Percentiles rank a stretch among this genome's conserved stretches.
Conservation (phyloP, 2,329 filamentous ascomycete genomes). For the Hirsutella rhossiliensis region DNA sequence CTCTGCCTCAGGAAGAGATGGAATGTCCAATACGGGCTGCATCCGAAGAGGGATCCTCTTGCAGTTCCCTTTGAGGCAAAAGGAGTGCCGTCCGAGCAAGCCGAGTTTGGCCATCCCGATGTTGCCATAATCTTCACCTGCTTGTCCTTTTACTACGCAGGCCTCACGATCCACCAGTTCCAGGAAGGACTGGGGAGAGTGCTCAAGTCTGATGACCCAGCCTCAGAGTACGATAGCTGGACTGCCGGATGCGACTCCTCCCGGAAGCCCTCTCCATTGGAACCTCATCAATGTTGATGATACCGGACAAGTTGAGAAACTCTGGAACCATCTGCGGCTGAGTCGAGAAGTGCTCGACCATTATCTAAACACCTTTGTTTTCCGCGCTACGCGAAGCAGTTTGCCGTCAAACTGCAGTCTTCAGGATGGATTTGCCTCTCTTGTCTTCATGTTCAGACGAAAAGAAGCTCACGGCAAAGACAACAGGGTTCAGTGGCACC, state of each 20-base stretch:
- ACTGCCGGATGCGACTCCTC: constrained; percentile 24
- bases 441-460: constrained; percentile 10
- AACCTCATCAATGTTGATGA: constrained; percentile 50
- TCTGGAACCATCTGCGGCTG: constrained; percentile 39
- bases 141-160: constrained; percentile 55
- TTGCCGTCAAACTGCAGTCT: constrained; percentile 47
- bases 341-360: constrained; percentile 42
- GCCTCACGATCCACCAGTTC: constrained; percentile 22
- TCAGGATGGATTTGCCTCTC: constrained; percentile 56
- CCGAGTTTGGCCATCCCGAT: constrained; percentile 40
- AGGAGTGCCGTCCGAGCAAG: constrained; percentile 1
- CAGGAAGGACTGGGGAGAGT: constrained; percentile 35
- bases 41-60: constrained; percentile 27
- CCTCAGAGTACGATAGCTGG: constrained; percentile 42
- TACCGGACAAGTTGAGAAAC: constrained; percentile 29
- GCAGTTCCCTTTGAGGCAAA: constrained; percentile 1
- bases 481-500: constrained; percentile 61
- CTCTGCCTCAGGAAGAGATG: constrained; percentile 50
- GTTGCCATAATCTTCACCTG: constrained; percentile 54
- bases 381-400: constrained; percentile 53
- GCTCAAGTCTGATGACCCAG: constrained; percentile 39
- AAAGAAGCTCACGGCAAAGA: constrained; percentile 16
- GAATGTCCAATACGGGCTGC: constrained; percentile 54
- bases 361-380: constrained; percentile 52
- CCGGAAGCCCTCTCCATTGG: constrained; percentile 37